Evolutionary conservation across 306 rosid species (phyloP).

Genomic region (Canavalia gladiata): DNA sequence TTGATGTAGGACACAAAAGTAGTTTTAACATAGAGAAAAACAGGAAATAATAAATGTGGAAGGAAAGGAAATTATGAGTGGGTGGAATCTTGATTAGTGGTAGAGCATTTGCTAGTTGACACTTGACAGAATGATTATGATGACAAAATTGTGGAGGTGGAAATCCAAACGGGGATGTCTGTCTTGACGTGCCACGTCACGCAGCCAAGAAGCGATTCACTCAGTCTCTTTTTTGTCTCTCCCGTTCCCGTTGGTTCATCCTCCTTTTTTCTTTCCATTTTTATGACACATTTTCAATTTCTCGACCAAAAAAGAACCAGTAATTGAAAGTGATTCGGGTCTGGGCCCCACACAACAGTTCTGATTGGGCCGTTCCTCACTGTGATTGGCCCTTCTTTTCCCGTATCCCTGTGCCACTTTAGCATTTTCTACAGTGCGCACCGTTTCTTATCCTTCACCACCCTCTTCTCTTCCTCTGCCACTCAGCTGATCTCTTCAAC

Average conservation of each 20-base stretch:
- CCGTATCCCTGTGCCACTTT: constrained; percentile 48
- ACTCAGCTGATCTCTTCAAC: constrained; percentile 7
- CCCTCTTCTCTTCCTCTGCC: not conserved
- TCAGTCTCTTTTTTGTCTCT: constrained; percentile 7
- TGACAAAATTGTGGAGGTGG: constrained; percentile 26
- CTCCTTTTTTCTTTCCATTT: constrained; percentile 6
- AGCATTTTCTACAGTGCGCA: constrained; percentile 61
- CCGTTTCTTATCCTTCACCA: constrained; percentile 61
- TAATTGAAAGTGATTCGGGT: constrained; percentile 32
- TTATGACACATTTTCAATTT: constrained; percentile 6
- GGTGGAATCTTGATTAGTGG: not conserved
- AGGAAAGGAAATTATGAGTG: not conserved
- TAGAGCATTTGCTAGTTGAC: constrained; percentile 11
- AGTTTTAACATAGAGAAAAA: too few relatives aligned
- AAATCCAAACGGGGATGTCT: constrained; percentile 34
- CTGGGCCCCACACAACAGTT: constrained; percentile 63
- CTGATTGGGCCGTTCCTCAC: constrained; percentile 57
- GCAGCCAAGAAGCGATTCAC: not conserved
- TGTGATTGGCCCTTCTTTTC: constrained; percentile 54
- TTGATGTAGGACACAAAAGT: too few relatives aligned
- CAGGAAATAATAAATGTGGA: not conserved
- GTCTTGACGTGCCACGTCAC: constrained; percentile 42
- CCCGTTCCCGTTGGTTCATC: not conserved
- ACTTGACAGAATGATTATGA: constrained; percentile 30
- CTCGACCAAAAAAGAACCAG: not conserved